Evolutionary conservation across 1,284 basidiomycete genomes (phyloP).

Genomic region (Afroboletus lepidellus): DNA sequence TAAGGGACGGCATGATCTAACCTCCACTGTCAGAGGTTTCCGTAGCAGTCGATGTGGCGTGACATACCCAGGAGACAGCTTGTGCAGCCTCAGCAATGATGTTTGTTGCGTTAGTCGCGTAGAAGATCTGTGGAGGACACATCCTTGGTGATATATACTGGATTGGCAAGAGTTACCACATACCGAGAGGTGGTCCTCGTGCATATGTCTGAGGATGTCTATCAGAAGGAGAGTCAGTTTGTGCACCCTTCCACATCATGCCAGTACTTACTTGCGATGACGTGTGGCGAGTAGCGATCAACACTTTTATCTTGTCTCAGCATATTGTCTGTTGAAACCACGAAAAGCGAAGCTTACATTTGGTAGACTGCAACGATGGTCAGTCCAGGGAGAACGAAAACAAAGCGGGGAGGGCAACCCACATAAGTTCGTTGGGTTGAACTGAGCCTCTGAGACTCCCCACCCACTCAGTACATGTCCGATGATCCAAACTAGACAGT

Average conservation of each 20-base stretch:
- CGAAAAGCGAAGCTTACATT: constrained; percentile 44
- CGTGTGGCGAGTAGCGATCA: constrained; percentile 75
- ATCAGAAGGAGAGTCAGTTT: constrained; percentile 3
- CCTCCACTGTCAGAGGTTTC: background rate
- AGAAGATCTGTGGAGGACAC: constrained; percentile 37
- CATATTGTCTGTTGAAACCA: background rate
- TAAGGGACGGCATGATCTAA: constrained; percentile 66
- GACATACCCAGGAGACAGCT: constrained; percentile 50
- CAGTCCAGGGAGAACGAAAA: background rate
- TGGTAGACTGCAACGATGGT: constrained; percentile 53
- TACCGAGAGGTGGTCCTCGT: constrained; percentile 74
- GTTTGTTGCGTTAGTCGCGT: constrained; percentile 41
- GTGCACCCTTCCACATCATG: background rate
- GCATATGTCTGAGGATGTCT: constrained; percentile 78
- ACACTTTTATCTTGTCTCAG: constrained; percentile 46
- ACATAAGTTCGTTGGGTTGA: constrained; percentile 65
- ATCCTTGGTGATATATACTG: too few species aligned
- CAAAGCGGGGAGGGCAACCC: constrained; percentile 29
- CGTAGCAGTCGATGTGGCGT: background rate
- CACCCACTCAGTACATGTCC: constrained; percentile 77
- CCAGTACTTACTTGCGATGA: constrained; percentile 63
- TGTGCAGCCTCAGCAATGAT: constrained; percentile 55
- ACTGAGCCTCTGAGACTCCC: constrained; percentile 59
- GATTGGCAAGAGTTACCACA: constrained; percentile 2
- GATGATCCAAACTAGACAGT: constrained; percentile 64